Conservation (phyloP, 2,329 filamentous ascomycete genomes). For the Colletotrichum melonis region DNA sequence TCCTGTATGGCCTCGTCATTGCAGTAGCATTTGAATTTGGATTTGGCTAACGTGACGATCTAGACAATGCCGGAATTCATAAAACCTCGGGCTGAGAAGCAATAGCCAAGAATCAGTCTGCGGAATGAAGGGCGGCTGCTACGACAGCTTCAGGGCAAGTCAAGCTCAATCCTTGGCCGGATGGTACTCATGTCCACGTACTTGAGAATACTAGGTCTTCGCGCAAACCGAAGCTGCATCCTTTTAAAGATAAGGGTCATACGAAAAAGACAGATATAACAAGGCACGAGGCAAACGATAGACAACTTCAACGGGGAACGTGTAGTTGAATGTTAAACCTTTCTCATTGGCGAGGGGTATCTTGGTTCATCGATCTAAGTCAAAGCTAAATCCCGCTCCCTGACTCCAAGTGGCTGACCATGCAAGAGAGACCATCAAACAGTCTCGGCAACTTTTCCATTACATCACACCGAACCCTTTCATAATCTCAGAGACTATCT, state of each 20-base stretch:
- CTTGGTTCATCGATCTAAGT: constrained; percentile 7
- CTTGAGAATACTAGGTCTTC: no score
- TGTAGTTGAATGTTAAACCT: neutral
- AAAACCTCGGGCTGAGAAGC: no score
- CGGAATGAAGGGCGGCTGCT: no score
- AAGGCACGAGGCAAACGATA: neutral
- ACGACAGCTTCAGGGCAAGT: no score
- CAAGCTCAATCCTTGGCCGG: no score
- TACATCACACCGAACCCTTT: neutral
- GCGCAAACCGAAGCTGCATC: neutral
- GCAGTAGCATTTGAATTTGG: no score
- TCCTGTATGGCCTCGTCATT: no score
- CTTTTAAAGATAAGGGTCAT: neutral
- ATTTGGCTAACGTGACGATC: no score
- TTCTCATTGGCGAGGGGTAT: constrained; percentile 3
- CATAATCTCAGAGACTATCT: constrained; percentile 13
- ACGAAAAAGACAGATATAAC: neutral
- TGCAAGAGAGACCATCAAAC: neutral
- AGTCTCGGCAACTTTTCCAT: neutral
- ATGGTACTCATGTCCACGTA: no score
- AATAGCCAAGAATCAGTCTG: no score
- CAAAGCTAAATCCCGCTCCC: constrained; percentile 11
- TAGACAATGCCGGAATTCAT: no score
- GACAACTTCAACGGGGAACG: neutral
- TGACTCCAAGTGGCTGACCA: neutral